phyloP scores from a whole-genome alignment of 2,329 filamentous ascomycete species.

The Diplocarpon rosae region DNA sequence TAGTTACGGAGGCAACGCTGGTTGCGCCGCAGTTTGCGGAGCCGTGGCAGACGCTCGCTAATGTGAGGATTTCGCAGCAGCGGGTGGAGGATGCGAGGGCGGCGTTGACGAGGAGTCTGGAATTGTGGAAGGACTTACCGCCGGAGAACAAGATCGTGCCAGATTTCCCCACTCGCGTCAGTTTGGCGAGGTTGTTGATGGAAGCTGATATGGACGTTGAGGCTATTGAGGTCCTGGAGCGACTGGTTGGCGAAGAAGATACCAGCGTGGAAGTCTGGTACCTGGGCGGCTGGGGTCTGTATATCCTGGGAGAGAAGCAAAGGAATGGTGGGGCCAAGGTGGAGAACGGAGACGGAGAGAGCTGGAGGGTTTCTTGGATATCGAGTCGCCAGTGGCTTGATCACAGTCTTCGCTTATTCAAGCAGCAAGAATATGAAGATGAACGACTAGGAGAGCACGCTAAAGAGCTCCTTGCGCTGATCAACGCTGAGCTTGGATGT shows the following conservation, averaged over 20 bases:
- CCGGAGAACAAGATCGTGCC: slow-evolving; percentile 64
- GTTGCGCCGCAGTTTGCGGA: slow-evolving; percentile 73
- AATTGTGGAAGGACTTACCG: slow-evolving; percentile 70
- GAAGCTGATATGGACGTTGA: slow-evolving; percentile 80
- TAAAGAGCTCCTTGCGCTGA: slow-evolving; percentile 53
- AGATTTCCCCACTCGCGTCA: slow-evolving; percentile 77
- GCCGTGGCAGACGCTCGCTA: slow-evolving; percentile 91
- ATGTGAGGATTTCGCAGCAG: slow-evolving; percentile 81
- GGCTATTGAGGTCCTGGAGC: slow-evolving; percentile 74
- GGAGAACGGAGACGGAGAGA: slow-evolving; percentile 32
- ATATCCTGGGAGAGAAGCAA: slow-evolving; percentile 63
- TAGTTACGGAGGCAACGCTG: slow-evolving; percentile 83
- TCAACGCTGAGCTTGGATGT: slow-evolving; percentile 55
- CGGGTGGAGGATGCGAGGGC: slow-evolving; percentile 68
- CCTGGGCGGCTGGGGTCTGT: slow-evolving; percentile 86
- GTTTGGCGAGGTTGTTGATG: slow-evolving; percentile 74
- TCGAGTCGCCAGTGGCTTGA: slow-evolving; percentile 75
- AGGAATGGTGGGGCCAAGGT: slow-evolving; percentile 31
- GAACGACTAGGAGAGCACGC: slow-evolving; percentile 67
- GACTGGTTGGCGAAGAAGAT: slow-evolving; percentile 80
- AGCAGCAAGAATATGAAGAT: slow-evolving; percentile 73
- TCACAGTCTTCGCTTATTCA: slow-evolving; percentile 71
- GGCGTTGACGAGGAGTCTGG: slow-evolving; percentile 68
- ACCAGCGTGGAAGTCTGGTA: slow-evolving; percentile 95
- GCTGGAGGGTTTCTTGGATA: slow-evolving; percentile 45